Percentiles rank a stretch among this genome's conserved stretches.
These are phyloP conservation scores for Dryas drummondii DNA, from an alignment of 306 rosid species.

Conservation along the genomic window DNA sequence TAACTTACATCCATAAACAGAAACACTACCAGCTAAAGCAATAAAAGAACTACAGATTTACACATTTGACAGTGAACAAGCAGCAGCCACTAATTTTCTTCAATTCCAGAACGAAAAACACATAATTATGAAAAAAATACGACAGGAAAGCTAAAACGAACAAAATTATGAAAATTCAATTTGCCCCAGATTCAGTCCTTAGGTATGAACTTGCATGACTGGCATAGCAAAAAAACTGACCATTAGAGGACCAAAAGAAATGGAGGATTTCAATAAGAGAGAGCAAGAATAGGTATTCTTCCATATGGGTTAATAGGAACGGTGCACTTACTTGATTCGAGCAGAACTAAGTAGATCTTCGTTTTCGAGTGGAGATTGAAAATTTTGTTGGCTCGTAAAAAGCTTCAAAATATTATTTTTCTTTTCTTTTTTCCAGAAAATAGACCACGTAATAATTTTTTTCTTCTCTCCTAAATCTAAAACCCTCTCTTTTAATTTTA, in stretches of 20 bases:
- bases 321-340: slow-evolving; percentile 9
- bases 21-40: not conserved
- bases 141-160: not conserved
- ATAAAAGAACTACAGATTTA: not conserved
- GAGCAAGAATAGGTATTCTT: slow-evolving; percentile 1
- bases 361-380: not conserved
- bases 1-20: not conserved
- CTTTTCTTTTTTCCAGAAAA: not conserved
- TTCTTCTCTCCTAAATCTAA: too few species aligned
- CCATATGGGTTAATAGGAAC: not conserved
- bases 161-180: not conserved
- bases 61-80: not conserved
- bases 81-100: not conserved
- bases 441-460: not conserved
- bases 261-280: not conserved
- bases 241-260: not conserved
- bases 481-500: too few species aligned
- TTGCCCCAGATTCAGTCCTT: not conserved
- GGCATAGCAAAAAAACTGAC: not conserved
- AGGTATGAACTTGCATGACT: not conserved
- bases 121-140: not conserved
- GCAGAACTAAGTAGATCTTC: slow-evolving; percentile 7
- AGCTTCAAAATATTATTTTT: not conserved
- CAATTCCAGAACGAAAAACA: not conserved
- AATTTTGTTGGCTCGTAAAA: not conserved